Percentiles rank a stretch among this genome's conserved stretches.
Evolutionary conservation across 495 filamentous ascomycete genomes (phyloP).

Genomic region (Trichodelitschia bisporula): DNA sequence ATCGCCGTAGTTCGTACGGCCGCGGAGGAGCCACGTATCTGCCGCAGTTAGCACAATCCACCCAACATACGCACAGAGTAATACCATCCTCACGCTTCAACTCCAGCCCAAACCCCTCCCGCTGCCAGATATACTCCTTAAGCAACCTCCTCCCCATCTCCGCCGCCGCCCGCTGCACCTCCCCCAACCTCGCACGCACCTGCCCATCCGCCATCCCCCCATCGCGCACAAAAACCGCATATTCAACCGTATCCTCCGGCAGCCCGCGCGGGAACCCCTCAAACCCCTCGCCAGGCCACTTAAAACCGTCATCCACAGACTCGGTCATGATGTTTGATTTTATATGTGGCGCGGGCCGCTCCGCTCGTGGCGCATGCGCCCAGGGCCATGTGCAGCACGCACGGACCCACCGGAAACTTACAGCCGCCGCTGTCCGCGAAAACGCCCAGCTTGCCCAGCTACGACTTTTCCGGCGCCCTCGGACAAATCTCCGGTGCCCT

Average conservation of each 20-base stretch:
- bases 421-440: no score
- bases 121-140: slow-evolving; percentile 87
- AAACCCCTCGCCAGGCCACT: slow-evolving; percentile 25
- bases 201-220: slow-evolving; percentile 21
- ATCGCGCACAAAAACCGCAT: slow-evolving; percentile 52
- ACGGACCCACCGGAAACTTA: no score
- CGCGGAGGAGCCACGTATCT: slow-evolving; percentile 25
- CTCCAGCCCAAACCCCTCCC: slow-evolving; percentile 44
- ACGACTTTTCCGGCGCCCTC: no score
- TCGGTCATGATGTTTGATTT: no score
- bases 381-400: no score
- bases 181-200: slow-evolving; percentile 33
- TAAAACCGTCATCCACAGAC: slow-evolving; percentile 21
- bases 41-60: slow-evolving; percentile 1
- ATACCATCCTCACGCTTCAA: slow-evolving; percentile 33
- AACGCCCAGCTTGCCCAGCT: no score
- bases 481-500: no score
- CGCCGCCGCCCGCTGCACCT: slow-evolving; percentile 41
- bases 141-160: slow-evolving; percentile 35
- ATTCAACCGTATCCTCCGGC: slow-evolving; percentile 74
- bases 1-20: slow-evolving; percentile 68
- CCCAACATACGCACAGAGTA: neutral
- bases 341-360: no score
- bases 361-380: no score
- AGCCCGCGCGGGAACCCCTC: slow-evolving; percentile 46